A percentile compares a stretch with the other conserved stretches of the same genome.
Conservation (phyloP, 768 basidiomycete species). For the Pleurotus giganteus region DNA sequence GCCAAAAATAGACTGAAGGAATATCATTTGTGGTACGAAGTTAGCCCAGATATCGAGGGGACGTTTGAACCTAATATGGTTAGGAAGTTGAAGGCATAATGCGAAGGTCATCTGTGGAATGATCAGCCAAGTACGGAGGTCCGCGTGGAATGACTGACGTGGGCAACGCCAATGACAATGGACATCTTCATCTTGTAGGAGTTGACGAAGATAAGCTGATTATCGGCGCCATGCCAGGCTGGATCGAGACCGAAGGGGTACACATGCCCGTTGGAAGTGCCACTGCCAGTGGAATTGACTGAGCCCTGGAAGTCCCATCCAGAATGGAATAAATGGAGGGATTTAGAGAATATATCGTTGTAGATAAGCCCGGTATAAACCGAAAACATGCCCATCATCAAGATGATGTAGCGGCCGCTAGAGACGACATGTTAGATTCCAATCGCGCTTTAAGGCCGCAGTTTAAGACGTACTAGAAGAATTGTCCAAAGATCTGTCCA, state of each 20-base stretch:
- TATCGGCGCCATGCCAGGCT: slow-evolving; percentile 91
- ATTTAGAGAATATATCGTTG: slow-evolving; percentile 98
- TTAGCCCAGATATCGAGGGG: slow-evolving; percentile 86
- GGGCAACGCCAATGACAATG: slow-evolving; percentile 91
- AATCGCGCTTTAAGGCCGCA: slow-evolving; percentile 5
- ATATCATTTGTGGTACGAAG: slow-evolving; percentile 96
- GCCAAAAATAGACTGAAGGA: slow-evolving; percentile 97
- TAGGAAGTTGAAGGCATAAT: slow-evolving; percentile 91
- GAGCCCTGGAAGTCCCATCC: slow-evolving; percentile 76
- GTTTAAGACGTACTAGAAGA: slow-evolving; percentile 80
- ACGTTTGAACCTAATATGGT: slow-evolving; percentile 92
- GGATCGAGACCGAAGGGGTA: slow-evolving; percentile 97
- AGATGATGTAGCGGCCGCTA: slow-evolving; percentile 97
- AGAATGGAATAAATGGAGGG: slow-evolving; percentile 82
- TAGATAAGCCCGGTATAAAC: slow-evolving; percentile 97
- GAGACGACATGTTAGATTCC: slow-evolving; percentile 12
- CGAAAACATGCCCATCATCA: slow-evolving; percentile 97
- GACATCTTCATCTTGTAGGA: slow-evolving; percentile 99
- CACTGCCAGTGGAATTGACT: slow-evolving; percentile 44
- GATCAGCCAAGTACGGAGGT: slow-evolving; percentile 9
- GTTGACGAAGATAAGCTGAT: slow-evolving; percentile 90
- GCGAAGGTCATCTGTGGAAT: slow-evolving; percentile 92
- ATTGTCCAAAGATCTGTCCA: slow-evolving; percentile 73
- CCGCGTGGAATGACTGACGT: slow-evolving; percentile 53
- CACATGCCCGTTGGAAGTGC: slow-evolving; percentile 57